A percentile compares a stretch with the other conserved stretches of the same genome.
These are phyloP conservation scores for Colletotrichum sp. DNA, from an alignment of 2,329 filamentous ascomycete species.

Conservation along the genomic window DNA sequence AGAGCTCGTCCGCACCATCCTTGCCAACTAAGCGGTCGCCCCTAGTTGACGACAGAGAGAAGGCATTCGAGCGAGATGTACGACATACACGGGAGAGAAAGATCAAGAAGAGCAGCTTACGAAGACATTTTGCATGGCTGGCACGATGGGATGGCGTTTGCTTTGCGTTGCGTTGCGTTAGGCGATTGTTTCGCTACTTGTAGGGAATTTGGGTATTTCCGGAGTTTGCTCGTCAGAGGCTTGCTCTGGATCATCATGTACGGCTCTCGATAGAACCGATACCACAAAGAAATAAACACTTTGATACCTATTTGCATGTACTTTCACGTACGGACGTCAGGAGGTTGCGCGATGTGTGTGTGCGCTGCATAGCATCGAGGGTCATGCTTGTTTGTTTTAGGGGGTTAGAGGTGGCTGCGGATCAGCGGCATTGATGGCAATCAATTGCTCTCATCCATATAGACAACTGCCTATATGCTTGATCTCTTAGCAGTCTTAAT, in stretches of 20 bases:
- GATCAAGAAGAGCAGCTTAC: background rate
- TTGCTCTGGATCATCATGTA: conserved; percentile 2
- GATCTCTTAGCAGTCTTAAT: background rate
- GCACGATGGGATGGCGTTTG: conserved; percentile 22
- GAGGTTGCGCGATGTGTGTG: background rate
- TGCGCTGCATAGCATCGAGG: background rate
- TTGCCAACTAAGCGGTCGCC: conserved; percentile 69
- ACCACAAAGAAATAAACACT: conserved; percentile 3
- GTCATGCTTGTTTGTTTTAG: background rate
- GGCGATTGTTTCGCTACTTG: background rate
- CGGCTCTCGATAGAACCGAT: background rate
- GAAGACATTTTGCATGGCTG: conserved; percentile 19
- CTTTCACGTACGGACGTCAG: background rate
- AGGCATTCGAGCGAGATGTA: background rate
- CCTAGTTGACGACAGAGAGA: background rate
- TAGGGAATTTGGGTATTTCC: conserved; percentile 17
- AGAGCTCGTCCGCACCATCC: conserved; percentile 87
- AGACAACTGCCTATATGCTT: fast-evolving
- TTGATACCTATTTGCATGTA: background rate
- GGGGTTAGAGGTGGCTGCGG: background rate
- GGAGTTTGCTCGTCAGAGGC: conserved; percentile 11
- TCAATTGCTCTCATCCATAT: background rate
- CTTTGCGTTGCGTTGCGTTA: conserved; percentile 8
- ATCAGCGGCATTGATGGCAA: background rate
- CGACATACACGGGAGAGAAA: background rate